Conservation (phyloP, 1,284 basidiomycete species). For the Singerocomus inundabilis region DNA sequence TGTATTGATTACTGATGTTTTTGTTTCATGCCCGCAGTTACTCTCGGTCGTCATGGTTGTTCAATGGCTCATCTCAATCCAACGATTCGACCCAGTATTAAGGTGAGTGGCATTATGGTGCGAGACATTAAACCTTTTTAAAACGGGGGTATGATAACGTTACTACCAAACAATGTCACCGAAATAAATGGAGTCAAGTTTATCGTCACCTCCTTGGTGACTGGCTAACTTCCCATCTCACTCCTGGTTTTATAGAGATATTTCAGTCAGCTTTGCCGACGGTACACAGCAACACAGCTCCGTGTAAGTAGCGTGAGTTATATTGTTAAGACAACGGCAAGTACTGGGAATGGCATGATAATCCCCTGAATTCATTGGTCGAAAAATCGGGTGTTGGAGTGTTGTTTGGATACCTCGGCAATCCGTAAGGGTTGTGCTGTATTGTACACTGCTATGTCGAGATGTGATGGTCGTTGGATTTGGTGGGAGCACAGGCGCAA, state of each 20-base stretch:
- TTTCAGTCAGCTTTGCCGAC: neutral
- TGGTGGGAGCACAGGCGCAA: no score
- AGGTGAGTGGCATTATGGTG: no score
- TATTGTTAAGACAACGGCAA: neutral
- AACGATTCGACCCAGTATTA: no score
- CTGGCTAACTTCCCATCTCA: neutral
- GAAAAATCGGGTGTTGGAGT: neutral
- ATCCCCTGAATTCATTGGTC: neutral
- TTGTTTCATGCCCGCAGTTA: no score
- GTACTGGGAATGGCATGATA: neutral
- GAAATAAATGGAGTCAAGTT: no score
- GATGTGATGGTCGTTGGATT: neutral
- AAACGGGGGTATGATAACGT: no score
- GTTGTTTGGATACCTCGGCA: neutral
- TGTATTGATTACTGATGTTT: no score
- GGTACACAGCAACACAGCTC: neutral
- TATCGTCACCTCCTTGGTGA: constrained; percentile 37
- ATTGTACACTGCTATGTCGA: neutral
- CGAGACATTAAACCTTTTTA: no score
- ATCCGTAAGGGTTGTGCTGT: neutral
- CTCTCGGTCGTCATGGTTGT: no score
- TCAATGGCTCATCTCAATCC: no score
- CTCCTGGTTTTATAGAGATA: neutral
- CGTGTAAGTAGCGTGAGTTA: neutral
- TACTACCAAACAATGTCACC: no score